Evolutionary conservation across 306 rosid genomes (phyloP), one percentile per base, ranked within the genome.

Genomic region (Quercus engelmannii): DNA sequence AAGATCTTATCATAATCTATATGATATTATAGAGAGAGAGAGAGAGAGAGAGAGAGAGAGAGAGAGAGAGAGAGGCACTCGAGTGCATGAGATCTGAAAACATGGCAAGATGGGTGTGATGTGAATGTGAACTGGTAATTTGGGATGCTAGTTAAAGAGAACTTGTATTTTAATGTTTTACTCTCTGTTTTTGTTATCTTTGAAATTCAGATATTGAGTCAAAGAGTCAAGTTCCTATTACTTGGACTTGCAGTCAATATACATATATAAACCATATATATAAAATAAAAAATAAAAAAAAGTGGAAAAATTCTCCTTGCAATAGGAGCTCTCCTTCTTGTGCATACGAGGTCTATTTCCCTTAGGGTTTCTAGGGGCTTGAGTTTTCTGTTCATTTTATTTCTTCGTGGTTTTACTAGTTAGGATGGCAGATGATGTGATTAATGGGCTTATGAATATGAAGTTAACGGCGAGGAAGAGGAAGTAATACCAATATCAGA

Each of bases 1-100:
- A 85, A 69, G 78, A 85, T 85, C 88, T 85, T 78, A 78, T 78
- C 88, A 76, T 19, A 55, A 85, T 85, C 80, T 81, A 62, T 41
- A 6, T 57, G 55, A 31, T 64, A 54, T 64, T 25, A 26, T 15
- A 69, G 2, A 61, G 12, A 33, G 57, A 49, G 55, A 52, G 63
- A 71, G 20, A 75, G 43, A 38, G 63, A 58, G 49, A 71, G 64
- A 74, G 52, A 20, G 57, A 61, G 17, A 31, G 63, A 49, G 69
- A 59, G 75, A 71, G 56, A 75, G 56, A 38, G 71, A 58, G 51
- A 58, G 4, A 20, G 5, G 18, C 65, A 31, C 76, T 56, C 79
- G 76, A 65, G 80, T 81, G 52, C 25, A 41, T 12, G 79, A 77
- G 81, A 72, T 64, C 72, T 77, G 82, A 57, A 67, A 21, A 68